Base-by-base conservation (phyloP, 129 eudicot genomes). In the Flaveria trinervia region DNA sequence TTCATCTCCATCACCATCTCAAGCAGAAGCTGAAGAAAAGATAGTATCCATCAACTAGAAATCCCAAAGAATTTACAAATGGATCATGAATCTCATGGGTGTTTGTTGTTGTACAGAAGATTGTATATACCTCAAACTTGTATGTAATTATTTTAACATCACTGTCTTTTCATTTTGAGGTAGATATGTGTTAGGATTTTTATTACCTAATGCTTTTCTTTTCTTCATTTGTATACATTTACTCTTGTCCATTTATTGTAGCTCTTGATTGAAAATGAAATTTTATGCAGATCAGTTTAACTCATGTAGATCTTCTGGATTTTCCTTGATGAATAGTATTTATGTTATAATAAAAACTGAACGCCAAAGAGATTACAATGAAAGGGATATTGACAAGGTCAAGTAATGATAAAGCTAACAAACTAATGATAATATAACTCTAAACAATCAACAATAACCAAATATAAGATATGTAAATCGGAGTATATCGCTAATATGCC, bases 1-100 rank as follows among this genome's bases (percentile, higher is more conserved):
- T 56, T 20, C 71, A 39, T 2, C 73, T 75, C 52, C 68, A 78
- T 25, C 76, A 25, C 1, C 60, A 54, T 46, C 45, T 2, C 77
- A 72, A 70, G 15, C 13, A 18, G 80, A 80, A 80, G 5, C 60
- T 13, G 83, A 73, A 74, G 70, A 78, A 16, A 54, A 80, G 62
- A 66, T 64, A 50, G 78, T 79, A 65, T 79, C 73, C 33, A 79
- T 79, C 72, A 64, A 65, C 20, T 79, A 72, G 69, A 28, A 66
- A 68, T 10, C 22, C 43, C 15, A 16, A 43, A 57, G 15, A 26
- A 50, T 18, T 9, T 18, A 56, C 25, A 25, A 30, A 15, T 9
- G 71, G 50, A 56, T 51, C 30, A 51, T 26, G 18, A 28, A 13
- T 26, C 69, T 25, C n/a, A 52, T 76, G 52, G 41, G 52, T 72